Base-by-base conservation (phyloP, 139 green algal species). In the Chlorokybus atmophyticus region DNA sequence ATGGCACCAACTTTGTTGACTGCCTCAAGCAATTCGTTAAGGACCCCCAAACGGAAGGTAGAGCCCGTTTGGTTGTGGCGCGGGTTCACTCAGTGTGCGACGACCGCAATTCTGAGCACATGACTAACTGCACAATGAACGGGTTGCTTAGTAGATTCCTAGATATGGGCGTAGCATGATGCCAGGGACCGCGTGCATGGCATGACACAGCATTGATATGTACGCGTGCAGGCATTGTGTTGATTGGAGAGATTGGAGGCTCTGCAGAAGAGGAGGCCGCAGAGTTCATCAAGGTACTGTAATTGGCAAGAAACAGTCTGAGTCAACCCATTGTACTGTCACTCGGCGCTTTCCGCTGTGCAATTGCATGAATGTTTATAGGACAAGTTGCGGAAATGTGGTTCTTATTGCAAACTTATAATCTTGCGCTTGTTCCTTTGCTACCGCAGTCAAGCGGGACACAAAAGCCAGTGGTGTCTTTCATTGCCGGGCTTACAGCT, bases 181-280 rank as follows among this genome's bases (percentile, higher is more conserved):
- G n/a, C n/a, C n/a, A n/a, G n/a, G n/a, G n/a, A n/a, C n/a, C n/a
- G n/a, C n/a, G n/a, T n/a, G n/a, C n/a, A n/a, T n/a, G n/a, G n/a
- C n/a, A n/a, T n/a, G n/a, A n/a, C n/a, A n/a, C n/a, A n/a, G n/a
- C n/a, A n/a, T n/a, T n/a, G n/a, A n/a, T n/a, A n/a, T n/a, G n/a
- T n/a, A 38, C 40, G 10, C n/a, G 10, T 68, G 21, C 63, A 71
- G 63, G 87, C 50, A 98, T 98, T 71, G 94, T 98, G 72, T 93
- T 98, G 83, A 98, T 98, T 59, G 91, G 91, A 29, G 89, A 97
- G 74, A 98, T 98, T 52, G 91, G 91, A n/a, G 91, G 91, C 38
- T 89, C 76, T 1, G 91, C 91, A 0, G 91, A 98, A 79, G 91
- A 98, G 78, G 89, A 97, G 53, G 91, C 91, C 0, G 91, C 91